Evolutionary conservation across 2,329 filamentous ascomycete genomes (phyloP), one percentile per base, ranked within the genome.

Genomic region (Penicillium freii): DNA sequence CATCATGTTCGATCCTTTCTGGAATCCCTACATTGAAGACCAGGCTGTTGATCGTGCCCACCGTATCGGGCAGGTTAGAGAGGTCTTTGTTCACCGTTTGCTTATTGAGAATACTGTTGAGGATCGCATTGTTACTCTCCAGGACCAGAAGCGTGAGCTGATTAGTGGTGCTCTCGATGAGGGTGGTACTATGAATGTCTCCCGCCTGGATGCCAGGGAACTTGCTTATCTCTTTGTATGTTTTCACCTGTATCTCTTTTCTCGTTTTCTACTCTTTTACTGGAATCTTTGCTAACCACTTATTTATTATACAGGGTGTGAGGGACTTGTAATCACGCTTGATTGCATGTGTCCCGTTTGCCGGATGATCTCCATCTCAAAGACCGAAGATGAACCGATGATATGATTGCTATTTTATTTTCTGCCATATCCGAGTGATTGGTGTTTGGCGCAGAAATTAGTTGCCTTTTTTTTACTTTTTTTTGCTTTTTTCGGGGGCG

Each of bases 21-120:
- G 91, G 91, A 97, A 96, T 62, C 92, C 92, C 0, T 96, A 89
- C 70, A 89, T 95, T 48, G 92, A 96, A 75, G 91, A 92, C 74
- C 92, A 97, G 75, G 92, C 92, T 4, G 87, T 96, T 50, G 92
- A 96, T 71, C 88, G 92, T 23, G 90, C 92, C 2, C 89, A 96
- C 73, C 88, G 92, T 10, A 92, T 96, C 64, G 92, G 92, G 0
- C 92, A 97, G 75, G 77, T 81, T 63, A 81, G 82, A 4, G 78
- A 86, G 8, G 92, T 96, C 5, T 82, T 86, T 54, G 88, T 97
- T 1, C 91, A 96, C 71, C 87, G 91, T 4, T 83, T 96, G 25
- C 77, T 96, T 3, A 85, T 93, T 8, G 73, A 86, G 65, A 82
- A 84, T 6, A 96, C 92, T 0, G 89, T 97, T 1, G 92, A 97